phyloP scores from a whole-genome alignment of 345 rosid species.

The Corymbia maculata region DNA sequence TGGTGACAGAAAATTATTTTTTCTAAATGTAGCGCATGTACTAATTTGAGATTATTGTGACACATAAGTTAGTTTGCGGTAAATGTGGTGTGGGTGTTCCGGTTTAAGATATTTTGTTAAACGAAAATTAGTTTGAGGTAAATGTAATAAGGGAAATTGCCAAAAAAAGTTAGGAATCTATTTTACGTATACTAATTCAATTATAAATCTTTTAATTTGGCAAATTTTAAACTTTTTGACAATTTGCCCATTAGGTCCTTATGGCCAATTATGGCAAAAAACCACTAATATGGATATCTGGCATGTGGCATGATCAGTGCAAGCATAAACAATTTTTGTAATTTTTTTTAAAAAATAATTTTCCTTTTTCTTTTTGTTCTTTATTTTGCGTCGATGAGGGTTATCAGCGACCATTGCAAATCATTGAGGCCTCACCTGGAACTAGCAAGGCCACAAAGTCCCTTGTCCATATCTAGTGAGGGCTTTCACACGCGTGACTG shows the following conservation, averaged over 20 bases:
- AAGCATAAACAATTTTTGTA: no score
- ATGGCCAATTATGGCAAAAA: no score
- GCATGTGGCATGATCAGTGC: fast-evolving
- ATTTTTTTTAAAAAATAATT: no score
- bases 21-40: background rate
- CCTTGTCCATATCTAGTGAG: no score
- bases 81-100: fast-evolving
- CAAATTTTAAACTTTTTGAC: background rate
- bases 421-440: no score
- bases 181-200: no score
- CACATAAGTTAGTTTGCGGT: background rate
- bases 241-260: background rate
- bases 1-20: background rate
- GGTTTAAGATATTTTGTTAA: background rate
- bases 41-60: background rate
- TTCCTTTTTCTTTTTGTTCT: fast-evolving
- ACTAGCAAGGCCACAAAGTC: no score
- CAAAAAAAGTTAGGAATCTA: no score
- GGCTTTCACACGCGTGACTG: no score
- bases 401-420: no score
- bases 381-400: background rate
- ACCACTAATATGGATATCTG: background rate
- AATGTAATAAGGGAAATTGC: fast-evolving
- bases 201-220: no score
- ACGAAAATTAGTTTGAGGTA: background rate